Percentiles rank a stretch among this genome's conserved stretches.
phyloP scores from a whole-genome alignment of 805 yeast genomes.

The Lachancea meyersii region DNA sequence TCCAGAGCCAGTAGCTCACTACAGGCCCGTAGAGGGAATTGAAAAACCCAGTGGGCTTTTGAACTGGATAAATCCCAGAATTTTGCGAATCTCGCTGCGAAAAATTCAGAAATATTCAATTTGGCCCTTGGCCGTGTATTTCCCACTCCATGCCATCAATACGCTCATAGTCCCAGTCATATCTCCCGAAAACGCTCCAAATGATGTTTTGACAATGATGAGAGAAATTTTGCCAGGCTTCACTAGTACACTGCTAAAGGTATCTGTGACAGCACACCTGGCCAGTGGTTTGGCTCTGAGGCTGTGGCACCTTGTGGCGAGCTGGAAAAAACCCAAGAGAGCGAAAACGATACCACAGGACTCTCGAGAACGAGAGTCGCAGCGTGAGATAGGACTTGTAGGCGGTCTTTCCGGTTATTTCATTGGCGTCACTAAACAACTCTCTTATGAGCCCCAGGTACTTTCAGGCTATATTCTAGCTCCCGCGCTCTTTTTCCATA shows the following conservation, averaged over 20 bases:
- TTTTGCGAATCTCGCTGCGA: constrained; percentile 10
- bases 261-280: constrained; percentile 9
- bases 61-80: constrained; percentile 5
- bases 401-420: constrained; percentile 26
- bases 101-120: constrained; percentile 21
- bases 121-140: constrained; percentile 20
- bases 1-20: constrained; percentile 19
- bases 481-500: constrained; percentile 19
- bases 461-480: constrained; percentile 20
- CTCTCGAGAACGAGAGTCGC: constrained; percentile 16
- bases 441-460: constrained; percentile 19
- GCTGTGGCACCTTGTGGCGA: constrained; percentile 10
- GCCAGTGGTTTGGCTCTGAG: constrained; percentile 15
- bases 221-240: constrained; percentile 20
- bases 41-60: constrained; percentile 6
- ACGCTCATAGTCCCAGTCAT: constrained; percentile 19
- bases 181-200: constrained; percentile 18
- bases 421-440: constrained; percentile 18
- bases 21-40: constrained; percentile 8
- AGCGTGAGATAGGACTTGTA: constrained; percentile 19
- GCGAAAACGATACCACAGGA: constrained; percentile 10
- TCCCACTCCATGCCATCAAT: constrained; percentile 25
- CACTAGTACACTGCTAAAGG: constrained; percentile 15
- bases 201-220: constrained; percentile 26
- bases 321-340: constrained; percentile 5